Conservation (phyloP, 1,284 basidiomycete genomes). For the Irpex lacteus region DNA sequence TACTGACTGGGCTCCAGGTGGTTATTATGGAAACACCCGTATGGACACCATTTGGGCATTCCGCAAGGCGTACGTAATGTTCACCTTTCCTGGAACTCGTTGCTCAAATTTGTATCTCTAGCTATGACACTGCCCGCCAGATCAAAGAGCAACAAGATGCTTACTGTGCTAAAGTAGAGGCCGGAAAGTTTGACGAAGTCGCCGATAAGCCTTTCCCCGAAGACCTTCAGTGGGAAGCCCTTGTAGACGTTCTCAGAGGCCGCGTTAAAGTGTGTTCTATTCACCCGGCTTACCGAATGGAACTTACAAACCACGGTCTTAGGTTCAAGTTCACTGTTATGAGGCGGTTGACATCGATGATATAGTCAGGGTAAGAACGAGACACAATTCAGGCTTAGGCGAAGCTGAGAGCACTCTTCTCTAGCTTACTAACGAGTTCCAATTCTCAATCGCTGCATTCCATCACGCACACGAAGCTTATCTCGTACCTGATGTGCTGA, state of each 20-base stretch:
- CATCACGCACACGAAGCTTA: slow-evolving; percentile 63
- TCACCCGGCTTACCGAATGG: too few relatives aligned
- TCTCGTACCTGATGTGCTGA: slow-evolving; percentile 52
- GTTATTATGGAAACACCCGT: slow-evolving; percentile 36
- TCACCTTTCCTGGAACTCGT: not conserved
- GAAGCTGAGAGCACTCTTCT: not conserved
- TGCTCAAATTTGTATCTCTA: slow-evolving; percentile 17
- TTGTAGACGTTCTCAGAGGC: slow-evolving; percentile 81
- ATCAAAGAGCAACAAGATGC: slow-evolving; percentile 72
- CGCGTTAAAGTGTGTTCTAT: slow-evolving; percentile 65
- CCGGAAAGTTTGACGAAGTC: slow-evolving; percentile 56
- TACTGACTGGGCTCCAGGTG: slow-evolving; percentile 14
- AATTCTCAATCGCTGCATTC: slow-evolving; percentile 49
- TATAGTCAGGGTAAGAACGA: slow-evolving; percentile 49
- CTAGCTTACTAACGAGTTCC: slow-evolving; percentile 43
- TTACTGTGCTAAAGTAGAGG: slow-evolving; percentile 55
- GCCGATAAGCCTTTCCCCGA: slow-evolving; percentile 60
- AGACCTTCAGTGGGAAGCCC: slow-evolving; percentile 75
- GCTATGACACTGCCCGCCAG: slow-evolving; percentile 66
- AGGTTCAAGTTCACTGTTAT: slow-evolving; percentile 72
- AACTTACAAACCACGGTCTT: not conserved
- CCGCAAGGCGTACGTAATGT: slow-evolving; percentile 32
- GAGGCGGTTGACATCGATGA: slow-evolving; percentile 79
- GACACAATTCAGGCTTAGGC: not conserved
- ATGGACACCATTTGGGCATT: slow-evolving; percentile 46